phyloP scores from a whole-genome alignment of 352 stramenopile species.

The Phytophthora pistaciae region DNA sequence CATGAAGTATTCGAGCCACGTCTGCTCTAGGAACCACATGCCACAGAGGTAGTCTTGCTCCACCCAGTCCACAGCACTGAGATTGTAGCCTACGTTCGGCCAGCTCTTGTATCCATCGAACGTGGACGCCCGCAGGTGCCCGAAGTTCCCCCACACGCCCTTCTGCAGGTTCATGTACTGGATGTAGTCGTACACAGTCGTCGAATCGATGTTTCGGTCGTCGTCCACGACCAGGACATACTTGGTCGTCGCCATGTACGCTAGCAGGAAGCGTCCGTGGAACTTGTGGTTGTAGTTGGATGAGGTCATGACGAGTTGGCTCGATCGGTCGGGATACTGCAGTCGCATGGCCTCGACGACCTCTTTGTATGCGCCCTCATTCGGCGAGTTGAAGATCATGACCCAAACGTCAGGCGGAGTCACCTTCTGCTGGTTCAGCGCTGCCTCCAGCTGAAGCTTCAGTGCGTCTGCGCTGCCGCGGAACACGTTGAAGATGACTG shows the following conservation, averaged over 20 bases:
- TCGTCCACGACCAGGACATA: neutral
- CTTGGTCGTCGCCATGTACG: conserved; percentile 1
- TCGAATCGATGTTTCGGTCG: neutral
- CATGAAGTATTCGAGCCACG: neutral
- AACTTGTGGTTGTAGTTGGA: neutral
- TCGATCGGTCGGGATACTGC: neutral
- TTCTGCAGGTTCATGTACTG: neutral
- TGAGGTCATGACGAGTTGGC: neutral
- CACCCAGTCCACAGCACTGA: neutral
- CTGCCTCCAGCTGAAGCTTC: neutral
- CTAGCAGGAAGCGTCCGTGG: neutral
- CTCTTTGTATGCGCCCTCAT: neutral
- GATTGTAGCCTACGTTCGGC: neutral
- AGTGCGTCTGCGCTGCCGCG: neutral
- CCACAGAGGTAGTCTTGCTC: neutral
- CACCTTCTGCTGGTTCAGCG: neutral
- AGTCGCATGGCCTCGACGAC: neutral
- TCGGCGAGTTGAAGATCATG: neutral
- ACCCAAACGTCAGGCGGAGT: neutral
- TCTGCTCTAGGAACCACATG: neutral
- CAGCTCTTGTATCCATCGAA: neutral
- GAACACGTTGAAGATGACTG: neutral
- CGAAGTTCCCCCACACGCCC: neutral
- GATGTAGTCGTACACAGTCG: neutral
- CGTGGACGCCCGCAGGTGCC: neutral